Conservation (phyloP, 1,284 basidiomycete species). For the Boletus nobilissimus region DNA sequence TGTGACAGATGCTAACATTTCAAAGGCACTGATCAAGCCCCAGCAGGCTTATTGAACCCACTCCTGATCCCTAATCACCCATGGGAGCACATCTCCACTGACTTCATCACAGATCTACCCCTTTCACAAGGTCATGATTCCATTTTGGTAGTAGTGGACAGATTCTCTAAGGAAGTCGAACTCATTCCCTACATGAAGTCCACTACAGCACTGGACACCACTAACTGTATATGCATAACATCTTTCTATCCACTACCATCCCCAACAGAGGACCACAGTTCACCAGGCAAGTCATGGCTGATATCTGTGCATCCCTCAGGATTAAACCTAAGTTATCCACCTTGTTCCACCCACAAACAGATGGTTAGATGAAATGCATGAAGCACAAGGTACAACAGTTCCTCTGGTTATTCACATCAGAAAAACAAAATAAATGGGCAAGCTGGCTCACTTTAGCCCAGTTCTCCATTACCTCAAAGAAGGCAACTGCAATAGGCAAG, state of each 20-base stretch:
- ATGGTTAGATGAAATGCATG: neutral
- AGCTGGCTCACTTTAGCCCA: too few relatives aligned
- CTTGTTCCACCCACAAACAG: neutral
- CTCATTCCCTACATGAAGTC: neutral
- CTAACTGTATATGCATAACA: neutral
- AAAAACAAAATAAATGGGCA: neutral
- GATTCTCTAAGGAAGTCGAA: neutral
- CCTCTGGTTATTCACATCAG: neutral
- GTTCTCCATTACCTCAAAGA: too few relatives aligned
- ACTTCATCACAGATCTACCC: too few relatives aligned
- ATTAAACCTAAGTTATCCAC: neutral
- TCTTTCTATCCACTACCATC: neutral
- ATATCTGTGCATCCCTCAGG: rapidly evolving
- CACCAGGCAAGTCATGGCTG: neutral
- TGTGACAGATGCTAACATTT: too few relatives aligned
- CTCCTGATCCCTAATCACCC: neutral
- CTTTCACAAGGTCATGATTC: neutral
- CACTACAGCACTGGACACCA: neutral
- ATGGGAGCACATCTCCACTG: too few relatives aligned
- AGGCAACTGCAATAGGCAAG: too few relatives aligned
- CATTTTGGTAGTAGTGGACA: neutral
- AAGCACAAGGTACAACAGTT: neutral
- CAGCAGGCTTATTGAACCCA: neutral
- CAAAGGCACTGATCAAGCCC: neutral
- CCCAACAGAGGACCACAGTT: neutral